Base-by-base conservation (phyloP, 1,284 basidiomycete species). In the Ustilago sp. region DNA sequence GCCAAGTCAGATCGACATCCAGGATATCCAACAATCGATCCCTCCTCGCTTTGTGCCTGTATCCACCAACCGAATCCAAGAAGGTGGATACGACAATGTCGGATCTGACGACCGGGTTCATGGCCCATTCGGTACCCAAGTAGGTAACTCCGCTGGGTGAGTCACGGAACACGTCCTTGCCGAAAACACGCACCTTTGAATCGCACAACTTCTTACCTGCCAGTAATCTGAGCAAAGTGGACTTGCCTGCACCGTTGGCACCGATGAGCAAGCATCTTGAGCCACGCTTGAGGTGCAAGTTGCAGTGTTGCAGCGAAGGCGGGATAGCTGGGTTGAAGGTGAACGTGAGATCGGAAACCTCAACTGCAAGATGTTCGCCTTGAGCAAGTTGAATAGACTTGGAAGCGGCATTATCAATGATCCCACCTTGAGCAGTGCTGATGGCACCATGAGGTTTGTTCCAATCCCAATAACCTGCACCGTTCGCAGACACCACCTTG, bases 31-130 rank as follows among this genome's bases (percentile, higher is more conserved):
- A 90, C 4, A 99, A 89, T 4, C 86, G 88, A 85, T 99, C 94
- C 48, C 96, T 89, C 38, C 95, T 89, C 79, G 91, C 92, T 83
- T 95, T 95, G 88, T 98, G 91, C 51, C 95, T 89, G 86, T 97
- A 98, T 0, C 96, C 96, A 28, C 96, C 96, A 2, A 99, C 94
- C 19, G 94, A 95, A 60, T 86, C 74, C 45, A 86, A 68, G 86
- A 99, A 99, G 68, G 91, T 89, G 8, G 93, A 92, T 7, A 86
- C 85, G 23, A 80, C 68, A 48, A 86, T 86, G 59, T 86, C 85
- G 48, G 72, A 72, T 43, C 95, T 91, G 3, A 99, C 96, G 58
- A 98, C 95, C 1, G 95, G 95, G 87, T 98, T 98, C 91, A 93
- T 93, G 5, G 94, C 94, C 94, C 94, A 88, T 60, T 88, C 87